These are phyloP conservation scores for Debaryomyces tyrocola DNA, from an alignment of 805 yeast genomes.

Conservation along the genomic window DNA sequence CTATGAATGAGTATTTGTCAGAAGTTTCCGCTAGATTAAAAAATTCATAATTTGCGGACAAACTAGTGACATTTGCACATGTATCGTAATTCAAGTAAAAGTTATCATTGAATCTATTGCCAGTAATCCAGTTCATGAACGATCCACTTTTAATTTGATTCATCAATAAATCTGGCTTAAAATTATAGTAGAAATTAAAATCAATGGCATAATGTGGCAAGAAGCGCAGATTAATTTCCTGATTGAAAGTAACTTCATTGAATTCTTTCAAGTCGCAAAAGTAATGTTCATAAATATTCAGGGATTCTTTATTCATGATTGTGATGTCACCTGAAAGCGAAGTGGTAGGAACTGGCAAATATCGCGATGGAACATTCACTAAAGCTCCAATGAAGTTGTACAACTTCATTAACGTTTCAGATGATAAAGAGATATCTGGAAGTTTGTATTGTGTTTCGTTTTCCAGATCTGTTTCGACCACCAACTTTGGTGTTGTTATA, in stretches of 20 bases:
- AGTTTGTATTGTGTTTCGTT: constrained; percentile 2
- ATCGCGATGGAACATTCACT: constrained; percentile 21
- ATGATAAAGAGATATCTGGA: constrained; percentile 25
- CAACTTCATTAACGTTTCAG: constrained; percentile 25
- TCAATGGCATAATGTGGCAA: constrained; percentile 24
- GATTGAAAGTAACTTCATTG: constrained; percentile 9
- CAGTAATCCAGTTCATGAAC: constrained; percentile 33
- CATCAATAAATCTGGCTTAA: constrained; percentile 21
- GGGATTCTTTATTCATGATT: constrained; percentile 16
- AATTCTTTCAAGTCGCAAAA: constrained; percentile 12
- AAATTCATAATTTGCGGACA: constrained; percentile 9
- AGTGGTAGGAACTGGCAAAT: constrained; percentile 17
- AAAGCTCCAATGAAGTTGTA: constrained; percentile 24
- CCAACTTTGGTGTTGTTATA: constrained; percentile 8
- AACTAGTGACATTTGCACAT: constrained; percentile 12
- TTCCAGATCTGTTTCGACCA: constrained; percentile 2
- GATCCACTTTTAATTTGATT: constrained; percentile 23
- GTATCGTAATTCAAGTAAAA: constrained; percentile 18
- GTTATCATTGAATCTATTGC: constrained; percentile 20
- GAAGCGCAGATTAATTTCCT: constrained; percentile 15
- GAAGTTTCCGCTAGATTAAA: constrained; percentile 8
- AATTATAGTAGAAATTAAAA: constrained; percentile 18
- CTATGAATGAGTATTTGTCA: constrained; percentile 14
- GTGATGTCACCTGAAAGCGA: constrained; percentile 30
- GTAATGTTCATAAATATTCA: constrained; percentile 19